phyloP scores from a whole-genome alignment of 495 filamentous ascomycete genomes.

The Annulohypoxylon bovei region DNA sequence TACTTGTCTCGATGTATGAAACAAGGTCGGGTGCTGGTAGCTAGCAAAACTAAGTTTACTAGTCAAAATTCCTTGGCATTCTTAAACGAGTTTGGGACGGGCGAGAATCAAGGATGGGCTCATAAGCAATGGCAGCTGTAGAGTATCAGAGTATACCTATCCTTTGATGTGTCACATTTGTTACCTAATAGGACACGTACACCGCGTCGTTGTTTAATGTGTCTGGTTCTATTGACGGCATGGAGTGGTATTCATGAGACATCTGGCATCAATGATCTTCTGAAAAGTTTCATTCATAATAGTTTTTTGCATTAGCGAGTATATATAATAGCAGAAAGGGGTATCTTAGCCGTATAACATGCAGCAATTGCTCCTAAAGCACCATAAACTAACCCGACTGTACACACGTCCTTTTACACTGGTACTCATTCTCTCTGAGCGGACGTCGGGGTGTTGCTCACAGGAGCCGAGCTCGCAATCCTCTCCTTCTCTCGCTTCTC shows the following conservation, averaged over 20 bases:
- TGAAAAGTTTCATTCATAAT: neutral
- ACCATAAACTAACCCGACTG: neutral
- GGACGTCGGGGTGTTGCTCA: slow-evolving; percentile 36
- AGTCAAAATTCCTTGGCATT: neutral
- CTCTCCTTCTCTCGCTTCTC: slow-evolving; percentile 24
- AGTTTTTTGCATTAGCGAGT: neutral
- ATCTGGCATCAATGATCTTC: neutral
- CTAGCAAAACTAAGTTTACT: neutral
- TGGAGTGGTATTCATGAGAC: neutral
- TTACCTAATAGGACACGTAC: neutral
- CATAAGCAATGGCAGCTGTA: neutral
- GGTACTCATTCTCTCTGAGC: slow-evolving; percentile 27
- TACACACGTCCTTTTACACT: neutral
- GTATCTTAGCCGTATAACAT: slow-evolving; percentile 19
- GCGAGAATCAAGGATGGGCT: neutral
- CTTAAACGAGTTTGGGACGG: neutral
- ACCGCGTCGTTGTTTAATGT: neutral
- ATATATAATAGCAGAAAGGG: slow-evolving; percentile 4
- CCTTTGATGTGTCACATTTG: neutral
- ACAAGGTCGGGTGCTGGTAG: neutral
- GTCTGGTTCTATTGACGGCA: neutral
- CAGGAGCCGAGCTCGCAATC: slow-evolving; percentile 34
- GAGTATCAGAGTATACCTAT: neutral
- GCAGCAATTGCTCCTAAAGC: slow-evolving; percentile 1
- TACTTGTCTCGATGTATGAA: neutral